Base-by-base conservation (phyloP, 371 early-diverging fungal genomes). In the Gilbertella persicaria region DNA sequence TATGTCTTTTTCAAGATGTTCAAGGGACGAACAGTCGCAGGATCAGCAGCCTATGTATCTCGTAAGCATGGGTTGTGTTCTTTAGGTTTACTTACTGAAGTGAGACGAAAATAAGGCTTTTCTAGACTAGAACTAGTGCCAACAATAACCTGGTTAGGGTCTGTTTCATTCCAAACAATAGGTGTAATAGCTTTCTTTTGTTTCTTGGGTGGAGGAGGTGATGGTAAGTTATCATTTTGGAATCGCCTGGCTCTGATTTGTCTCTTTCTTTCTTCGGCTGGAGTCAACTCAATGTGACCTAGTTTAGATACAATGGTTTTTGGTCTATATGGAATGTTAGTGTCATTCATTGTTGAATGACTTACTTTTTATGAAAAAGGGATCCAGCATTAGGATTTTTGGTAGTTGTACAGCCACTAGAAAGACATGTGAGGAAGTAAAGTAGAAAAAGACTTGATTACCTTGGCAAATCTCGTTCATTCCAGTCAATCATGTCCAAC, bases 11-110 rank as follows among this genome's bases (percentile, higher is more conserved):
- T 69, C 25, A 97, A 68, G 1, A 97, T 69, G 29, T 63, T 71
- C 23, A 93, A 68, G 17, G 98, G 98, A 5, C 98, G 82, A 9
- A 97, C 94, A 5, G 85, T 90, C 0, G 90, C 46, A 5, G 97
- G 96, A 62, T 96, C 93, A 2, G 94, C 94, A 2, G 94, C 95
- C 87, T 88, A 61, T 36, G 12, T 28, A 54, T 7, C 23, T 17
- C 7, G 4, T 38, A 6, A 5, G 8, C 6, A 33, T 33, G 8
- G 12, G 13, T 28, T 13, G 13, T 9, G 2, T 33, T 13, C 33
- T 6, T 6, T 33, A 16, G 17, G 24, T 9, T 5, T 23, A 39
- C 60, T 47, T 77, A 88, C 89, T 14, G 90, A 88, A 2, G 98
- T 98, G 47, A 96, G 69, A 28, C 96, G 75, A 49, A 95, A 64